Conservation (phyloP, 768 basidiomycete species). For the Podaxis sp. region DNA sequence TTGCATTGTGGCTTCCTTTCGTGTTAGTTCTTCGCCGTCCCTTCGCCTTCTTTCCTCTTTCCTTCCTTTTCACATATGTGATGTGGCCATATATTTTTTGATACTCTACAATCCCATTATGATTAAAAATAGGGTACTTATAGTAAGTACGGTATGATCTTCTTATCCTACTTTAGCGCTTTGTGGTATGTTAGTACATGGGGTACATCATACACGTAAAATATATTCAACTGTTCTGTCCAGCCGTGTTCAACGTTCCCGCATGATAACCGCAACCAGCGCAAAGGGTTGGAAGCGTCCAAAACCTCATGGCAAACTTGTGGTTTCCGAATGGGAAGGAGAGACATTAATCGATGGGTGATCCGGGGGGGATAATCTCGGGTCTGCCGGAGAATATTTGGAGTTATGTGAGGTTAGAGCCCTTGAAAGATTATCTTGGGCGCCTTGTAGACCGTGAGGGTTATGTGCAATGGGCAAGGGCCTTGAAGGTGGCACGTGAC, state of each 20-base stretch:
- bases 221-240: background rate
- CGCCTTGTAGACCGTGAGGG: background rate
- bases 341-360: background rate
- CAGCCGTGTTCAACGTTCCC: background rate
- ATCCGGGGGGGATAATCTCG: background rate
- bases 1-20: background rate
- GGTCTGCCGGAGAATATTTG: background rate
- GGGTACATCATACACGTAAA: conserved; percentile 2
- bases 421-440: background rate
- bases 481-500: background rate
- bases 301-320: conserved; percentile 7
- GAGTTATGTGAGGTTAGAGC: background rate
- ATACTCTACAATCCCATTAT: background rate
- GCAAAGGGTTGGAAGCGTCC: background rate
- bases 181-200: background rate
- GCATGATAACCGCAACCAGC: background rate
- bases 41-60: background rate
- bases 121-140: background rate
- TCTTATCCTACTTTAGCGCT: background rate
- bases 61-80: background rate
- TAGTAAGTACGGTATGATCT: background rate
- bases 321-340: background rate
- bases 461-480: background rate
- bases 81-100: background rate
- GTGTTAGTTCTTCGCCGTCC: background rate